Evolutionary conservation across 2,329 filamentous ascomycete species (phyloP), one percentile per base, ranked within the genome.

Genomic region (Aspergillus udagawae): DNA sequence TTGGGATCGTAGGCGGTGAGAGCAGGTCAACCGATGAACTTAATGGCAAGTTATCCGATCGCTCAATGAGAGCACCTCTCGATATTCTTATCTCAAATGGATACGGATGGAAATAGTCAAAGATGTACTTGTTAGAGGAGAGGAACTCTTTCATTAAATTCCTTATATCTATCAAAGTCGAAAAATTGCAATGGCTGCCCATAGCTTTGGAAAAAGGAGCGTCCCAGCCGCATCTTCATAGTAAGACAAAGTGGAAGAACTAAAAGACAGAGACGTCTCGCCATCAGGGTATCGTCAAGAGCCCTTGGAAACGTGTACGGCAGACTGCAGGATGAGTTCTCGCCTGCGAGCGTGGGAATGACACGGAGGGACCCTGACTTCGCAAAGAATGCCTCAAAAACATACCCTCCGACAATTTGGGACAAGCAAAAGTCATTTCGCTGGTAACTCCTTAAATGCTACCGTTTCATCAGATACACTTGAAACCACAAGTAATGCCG

Each of bases 361-460:
- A n/a, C 28, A 21, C n/a, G 3, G 14, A 28, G 20, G 27, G 27
- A 47, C 50, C 41, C 47, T 48, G 21, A 12, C 45, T 54, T 23
- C 49, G 38, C 29, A 48, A 42, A 29, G 27, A 32, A 23, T 20
- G 14, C 38, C 27, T 55, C 54, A 52, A 56, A 52, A 42, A 56
- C 54, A 48, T 41, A 55, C 57, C 51, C 58, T 53, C 60, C 58
- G 49, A 58, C 57, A 60, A 57, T 55, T 59, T 60, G 61, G 56
- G 52, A 60, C 50, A 44, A 63, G 53, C 56, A 65, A 62, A 58
- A 63, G 60, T 55, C 58, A 38, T 44, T 55, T 59, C 59, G 56
- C 53, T 57, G 56, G 51, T 60, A 59, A 61, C 59, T 64, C 61
- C 58, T 58, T 54, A 56, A 65, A 65, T 66, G 63, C 62, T 53